Evolutionary conservation across 768 basidiomycete genomes (phyloP).

Genomic region (Xerocomus spinulosus): DNA sequence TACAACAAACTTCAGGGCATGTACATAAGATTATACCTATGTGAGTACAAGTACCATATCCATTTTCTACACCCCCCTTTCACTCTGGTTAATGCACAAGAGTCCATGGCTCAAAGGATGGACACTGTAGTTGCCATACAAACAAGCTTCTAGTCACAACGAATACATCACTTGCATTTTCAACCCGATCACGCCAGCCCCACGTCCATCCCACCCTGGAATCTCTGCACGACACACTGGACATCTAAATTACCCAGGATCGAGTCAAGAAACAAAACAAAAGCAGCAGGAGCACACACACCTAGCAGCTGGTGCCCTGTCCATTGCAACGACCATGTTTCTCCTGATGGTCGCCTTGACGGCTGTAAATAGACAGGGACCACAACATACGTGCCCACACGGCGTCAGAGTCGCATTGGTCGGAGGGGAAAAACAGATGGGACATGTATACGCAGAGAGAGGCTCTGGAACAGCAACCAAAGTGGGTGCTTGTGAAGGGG

Average conservation of each 20-base stretch:
- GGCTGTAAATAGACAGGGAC: constrained; percentile 68
- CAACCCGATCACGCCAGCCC: constrained; percentile 63
- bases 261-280: not conserved
- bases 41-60: too few species aligned
- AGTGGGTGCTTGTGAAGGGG: not conserved
- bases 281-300: constrained; percentile 17
- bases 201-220: constrained; percentile 66
- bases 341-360: constrained; percentile 60
- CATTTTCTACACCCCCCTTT: too few species aligned
- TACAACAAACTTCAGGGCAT: too few species aligned
- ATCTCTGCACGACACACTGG: constrained; percentile 68
- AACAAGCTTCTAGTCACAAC: too few species aligned
- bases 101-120: too few species aligned
- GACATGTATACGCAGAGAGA: constrained; percentile 66
- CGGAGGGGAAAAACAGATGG: constrained; percentile 75
- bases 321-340: constrained; percentile 31
- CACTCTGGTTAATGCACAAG: too few species aligned
- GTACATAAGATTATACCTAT: too few species aligned
- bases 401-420: constrained; percentile 73
- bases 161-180: constrained; percentile 36
- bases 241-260: constrained; percentile 37
- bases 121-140: too few species aligned
- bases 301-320: constrained; percentile 36
- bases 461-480: constrained; percentile 17
- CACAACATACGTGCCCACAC: constrained; percentile 78